Evolutionary conservation across 1,139 yeast genomes (phyloP).

Genomic region (Saccharomycopsis hybrid): DNA sequence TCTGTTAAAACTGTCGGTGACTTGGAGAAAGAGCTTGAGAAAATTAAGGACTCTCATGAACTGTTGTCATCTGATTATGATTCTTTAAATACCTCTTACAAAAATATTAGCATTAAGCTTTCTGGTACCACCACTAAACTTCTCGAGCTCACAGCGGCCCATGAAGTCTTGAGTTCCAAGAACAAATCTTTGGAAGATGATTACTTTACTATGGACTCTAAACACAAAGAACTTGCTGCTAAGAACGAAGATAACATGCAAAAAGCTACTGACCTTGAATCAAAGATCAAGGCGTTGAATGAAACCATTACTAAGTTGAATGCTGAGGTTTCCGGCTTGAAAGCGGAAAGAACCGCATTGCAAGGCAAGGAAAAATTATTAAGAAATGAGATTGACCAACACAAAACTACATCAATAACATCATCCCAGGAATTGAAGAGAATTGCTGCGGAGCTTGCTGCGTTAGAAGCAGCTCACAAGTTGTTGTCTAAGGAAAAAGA

Average conservation of each 20-base stretch:
- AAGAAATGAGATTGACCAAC: background rate
- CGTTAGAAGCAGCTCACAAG: background rate
- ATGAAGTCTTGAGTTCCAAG: slow-evolving; percentile 10
- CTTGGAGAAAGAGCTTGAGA: background rate
- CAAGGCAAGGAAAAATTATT: slow-evolving; percentile 1
- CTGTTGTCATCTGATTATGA: background rate
- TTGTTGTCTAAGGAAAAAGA: slow-evolving; percentile 1
- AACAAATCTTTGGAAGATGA: slow-evolving; percentile 6
- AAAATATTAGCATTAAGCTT: slow-evolving; percentile 5
- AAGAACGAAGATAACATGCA: background rate
- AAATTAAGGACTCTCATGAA: slow-evolving; percentile 1
- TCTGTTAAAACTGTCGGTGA: background rate
- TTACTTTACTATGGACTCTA: slow-evolving; percentile 3
- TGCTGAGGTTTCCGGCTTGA: background rate
- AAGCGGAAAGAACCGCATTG: background rate
- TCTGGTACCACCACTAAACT: slow-evolving; percentile 12
- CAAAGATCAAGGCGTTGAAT: background rate
- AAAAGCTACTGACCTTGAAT: background rate
- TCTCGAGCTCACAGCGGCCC: slow-evolving; percentile 14
- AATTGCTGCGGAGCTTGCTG: background rate
- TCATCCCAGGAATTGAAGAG: background rate
- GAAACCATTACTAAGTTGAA: too few species aligned
- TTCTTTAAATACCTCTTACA: slow-evolving; percentile 3
- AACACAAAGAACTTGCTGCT: background rate
- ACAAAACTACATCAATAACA: too few species aligned